Conservation (phyloP, 2,329 filamentous ascomycete genomes). For the Botrytis paeoniae region DNA sequence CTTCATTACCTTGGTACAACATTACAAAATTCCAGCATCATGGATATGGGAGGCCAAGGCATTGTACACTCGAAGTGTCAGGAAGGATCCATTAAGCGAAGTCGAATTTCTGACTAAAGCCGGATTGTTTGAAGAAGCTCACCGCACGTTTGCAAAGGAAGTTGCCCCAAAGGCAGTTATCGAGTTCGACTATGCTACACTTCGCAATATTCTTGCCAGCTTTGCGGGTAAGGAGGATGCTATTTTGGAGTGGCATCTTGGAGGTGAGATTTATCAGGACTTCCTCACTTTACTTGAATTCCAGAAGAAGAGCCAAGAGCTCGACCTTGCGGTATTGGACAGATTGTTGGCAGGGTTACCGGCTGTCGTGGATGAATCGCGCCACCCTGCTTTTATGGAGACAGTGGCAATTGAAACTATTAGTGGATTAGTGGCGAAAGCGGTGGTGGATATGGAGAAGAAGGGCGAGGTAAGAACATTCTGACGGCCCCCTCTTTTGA, state of each 20-base stretch:
- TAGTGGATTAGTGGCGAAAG: slow-evolving; percentile 67
- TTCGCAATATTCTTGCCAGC: slow-evolving; percentile 66
- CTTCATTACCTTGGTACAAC: slow-evolving; percentile 59
- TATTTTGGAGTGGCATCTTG: slow-evolving; percentile 72
- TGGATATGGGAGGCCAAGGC: slow-evolving; percentile 92
- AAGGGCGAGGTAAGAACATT: slow-evolving; percentile 53
- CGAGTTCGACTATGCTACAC: slow-evolving; percentile 69
- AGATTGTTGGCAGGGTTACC: slow-evolving; percentile 56
- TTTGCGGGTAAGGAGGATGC: slow-evolving; percentile 62
- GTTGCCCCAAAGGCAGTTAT: slow-evolving; percentile 83
- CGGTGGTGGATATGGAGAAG: slow-evolving; percentile 55
- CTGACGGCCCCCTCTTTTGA: background rate
- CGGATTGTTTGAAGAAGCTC: slow-evolving; percentile 73
- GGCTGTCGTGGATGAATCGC: slow-evolving; percentile 43
- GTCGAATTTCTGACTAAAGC: slow-evolving; percentile 79
- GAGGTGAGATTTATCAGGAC: slow-evolving; percentile 73
- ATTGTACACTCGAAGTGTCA: slow-evolving; percentile 71
- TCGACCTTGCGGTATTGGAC: slow-evolving; percentile 50
- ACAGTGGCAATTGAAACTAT: slow-evolving; percentile 80
- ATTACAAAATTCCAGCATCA: slow-evolving; percentile 65
- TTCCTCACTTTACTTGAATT: slow-evolving; percentile 54
- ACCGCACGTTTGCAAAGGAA: slow-evolving; percentile 73
- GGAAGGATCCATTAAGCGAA: slow-evolving; percentile 66
- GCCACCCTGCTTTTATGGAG: slow-evolving; percentile 48
- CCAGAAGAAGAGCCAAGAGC: slow-evolving; percentile 41